Evolutionary conservation across 495 filamentous ascomycete genomes (phyloP).

Genomic region (Aspergillus cristatus): DNA sequence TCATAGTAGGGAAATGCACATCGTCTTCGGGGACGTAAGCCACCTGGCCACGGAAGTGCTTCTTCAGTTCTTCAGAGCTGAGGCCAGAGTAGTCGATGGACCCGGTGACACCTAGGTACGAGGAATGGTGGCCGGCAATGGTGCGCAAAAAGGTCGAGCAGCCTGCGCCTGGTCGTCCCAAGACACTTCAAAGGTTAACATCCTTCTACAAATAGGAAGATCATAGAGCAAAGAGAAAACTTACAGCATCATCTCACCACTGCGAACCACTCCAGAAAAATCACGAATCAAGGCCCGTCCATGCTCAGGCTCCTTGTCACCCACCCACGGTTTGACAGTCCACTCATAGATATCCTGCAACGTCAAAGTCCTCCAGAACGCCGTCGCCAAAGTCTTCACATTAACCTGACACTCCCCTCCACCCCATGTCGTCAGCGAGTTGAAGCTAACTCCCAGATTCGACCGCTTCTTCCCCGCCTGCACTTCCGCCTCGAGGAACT

Average conservation of each 20-base stretch:
- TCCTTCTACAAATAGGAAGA: too few species aligned
- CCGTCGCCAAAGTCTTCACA: conserved; percentile 25
- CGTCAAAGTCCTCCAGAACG: conserved; percentile 29
- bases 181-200: conserved; percentile 34
- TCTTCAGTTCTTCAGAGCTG: conserved; percentile 45
- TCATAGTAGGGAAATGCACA: conserved; percentile 71
- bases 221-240: conserved; percentile 3
- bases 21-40: conserved; percentile 82
- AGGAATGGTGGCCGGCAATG: conserved; percentile 69
- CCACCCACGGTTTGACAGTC: conserved; percentile 28
- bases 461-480: conserved; percentile 23
- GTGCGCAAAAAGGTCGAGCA: conserved; percentile 85
- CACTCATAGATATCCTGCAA: conserved; percentile 30
- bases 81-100: conserved; percentile 74
- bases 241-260: conserved; percentile 65
- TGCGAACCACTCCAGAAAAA: conserved; percentile 59
- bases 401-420: conserved; percentile 20
- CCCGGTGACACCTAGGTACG: conserved; percentile 68
- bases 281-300: conserved; percentile 35
- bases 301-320: conserved; percentile 18
- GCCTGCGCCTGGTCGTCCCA: conserved; percentile 76
- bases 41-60: conserved; percentile 66
- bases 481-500: conserved; percentile 26
- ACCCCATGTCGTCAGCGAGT: conserved; percentile 30
- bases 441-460: conserved; percentile 28